Evolutionary conservation across 805 yeast species (phyloP).

Genomic region (Schizosaccharomyces pombe): DNA sequence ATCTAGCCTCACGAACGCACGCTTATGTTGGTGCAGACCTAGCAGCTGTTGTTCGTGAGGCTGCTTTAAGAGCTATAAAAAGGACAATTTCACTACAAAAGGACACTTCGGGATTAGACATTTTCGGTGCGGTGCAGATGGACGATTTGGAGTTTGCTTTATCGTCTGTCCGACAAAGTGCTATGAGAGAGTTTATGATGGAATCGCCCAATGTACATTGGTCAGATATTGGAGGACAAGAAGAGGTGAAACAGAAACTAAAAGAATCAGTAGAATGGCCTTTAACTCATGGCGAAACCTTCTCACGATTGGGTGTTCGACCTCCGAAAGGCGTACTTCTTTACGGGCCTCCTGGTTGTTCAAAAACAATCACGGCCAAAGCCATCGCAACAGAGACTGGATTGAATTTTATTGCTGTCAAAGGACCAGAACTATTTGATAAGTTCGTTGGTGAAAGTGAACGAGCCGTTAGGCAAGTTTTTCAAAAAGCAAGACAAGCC

Average conservation of each 20-base stretch:
- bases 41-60: constrained; percentile 65
- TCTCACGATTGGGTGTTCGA: constrained; percentile 49
- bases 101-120: neutral
- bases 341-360: constrained; percentile 97
- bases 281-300: constrained; percentile 54
- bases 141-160: constrained; percentile 50
- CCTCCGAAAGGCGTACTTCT: constrained; percentile 85
- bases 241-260: constrained; percentile 52
- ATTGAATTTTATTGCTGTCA: constrained; percentile 74
- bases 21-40: constrained; percentile 96
- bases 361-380: constrained; percentile 82
- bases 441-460: constrained; percentile 94
- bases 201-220: constrained; percentile 88
- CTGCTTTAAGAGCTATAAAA: constrained; percentile 63
- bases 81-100: constrained; percentile 22
- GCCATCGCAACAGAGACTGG: constrained; percentile 93
- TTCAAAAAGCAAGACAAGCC: constrained; percentile 82
- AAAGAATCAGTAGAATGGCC: constrained; percentile 86
- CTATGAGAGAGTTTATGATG: constrained; percentile 77
- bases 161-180: constrained; percentile 72
- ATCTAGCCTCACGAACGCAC: constrained; percentile 57
- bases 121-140: constrained; percentile 17
- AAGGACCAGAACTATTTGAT: constrained; percentile 89
- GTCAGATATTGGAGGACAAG: constrained; percentile 93
- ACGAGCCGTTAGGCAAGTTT: constrained; percentile 75